Conservation (phyloP, 2,329 filamentous ascomycete species). For the Fusarium nurragi region DNA sequence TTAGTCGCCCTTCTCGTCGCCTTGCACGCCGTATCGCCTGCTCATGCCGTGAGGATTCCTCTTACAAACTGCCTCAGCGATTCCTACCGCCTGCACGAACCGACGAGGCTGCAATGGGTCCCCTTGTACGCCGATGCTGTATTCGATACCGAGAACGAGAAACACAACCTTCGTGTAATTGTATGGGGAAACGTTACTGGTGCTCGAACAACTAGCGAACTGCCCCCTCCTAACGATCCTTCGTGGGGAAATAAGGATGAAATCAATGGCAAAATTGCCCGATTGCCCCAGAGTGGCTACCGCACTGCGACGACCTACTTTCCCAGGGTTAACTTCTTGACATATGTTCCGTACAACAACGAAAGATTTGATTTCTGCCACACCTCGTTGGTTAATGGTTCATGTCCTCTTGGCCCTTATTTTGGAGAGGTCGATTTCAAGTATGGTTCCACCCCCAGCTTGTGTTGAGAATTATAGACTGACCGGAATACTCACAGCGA, state of each 20-base stretch:
- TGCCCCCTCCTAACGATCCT: constrained; percentile 68
- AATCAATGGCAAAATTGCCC: constrained; percentile 79
- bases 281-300: constrained; percentile 61
- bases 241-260: constrained; percentile 69
- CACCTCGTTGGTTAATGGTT: constrained; percentile 65
- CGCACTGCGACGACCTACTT: constrained; percentile 78
- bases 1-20: constrained; percentile 52
- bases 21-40: constrained; percentile 54
- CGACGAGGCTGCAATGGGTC: constrained; percentile 78
- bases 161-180: constrained; percentile 76
- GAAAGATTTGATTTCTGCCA: constrained; percentile 74
- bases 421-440: constrained; percentile 61
- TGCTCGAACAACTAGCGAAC: constrained; percentile 62
- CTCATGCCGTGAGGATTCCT: constrained; percentile 72
- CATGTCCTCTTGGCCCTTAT: constrained; percentile 79
- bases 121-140: constrained; percentile 78
- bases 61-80: constrained; percentile 86
- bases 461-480: not conserved
- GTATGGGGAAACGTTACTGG: constrained; percentile 94
- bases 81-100: constrained; percentile 64
- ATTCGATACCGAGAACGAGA: constrained; percentile 70
- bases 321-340: constrained; percentile 76
- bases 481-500: constrained; percentile 40
- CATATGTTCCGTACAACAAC: constrained; percentile 73
- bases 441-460: constrained; percentile 44